Base-by-base conservation (phyloP, 1,139 yeast genomes). In the Zygotorulaspora mrakii region DNA sequence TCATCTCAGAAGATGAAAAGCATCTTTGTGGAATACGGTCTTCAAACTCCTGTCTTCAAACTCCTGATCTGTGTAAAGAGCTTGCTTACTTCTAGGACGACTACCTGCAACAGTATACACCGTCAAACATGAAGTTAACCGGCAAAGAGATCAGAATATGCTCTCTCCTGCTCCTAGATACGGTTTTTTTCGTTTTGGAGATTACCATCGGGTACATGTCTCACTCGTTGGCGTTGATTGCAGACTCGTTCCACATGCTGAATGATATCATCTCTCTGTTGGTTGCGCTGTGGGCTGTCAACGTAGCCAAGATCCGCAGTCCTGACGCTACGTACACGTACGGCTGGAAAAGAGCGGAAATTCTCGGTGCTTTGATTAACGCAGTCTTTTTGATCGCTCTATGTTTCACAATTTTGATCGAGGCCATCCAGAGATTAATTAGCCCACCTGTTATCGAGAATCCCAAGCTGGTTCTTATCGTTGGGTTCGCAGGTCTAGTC, bases 331-430 rank as follows among this genome's bases (percentile, higher is more conserved):
- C 78, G 47, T 89, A 85, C 65, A 89, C 96, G 3, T 89, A 89
- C 57, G 97, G 96, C 9, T 86, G 96, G 95, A 94, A 86, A 66
- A 74, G 96, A 57, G 97, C 96, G 5, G 97, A 86, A 66, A 89
- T 88, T 49, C 73, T 87, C 53, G 96, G 96, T 46, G 98, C 98
- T 3, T 71, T 91, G 46, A 76, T 91, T 52, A 91, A 91, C 59
- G 96, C 96, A 2, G 96, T 91, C 10, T 91, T 91, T 55, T 67
- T 91, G 49, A 70, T 91, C 49, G 98, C 97, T 0, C 73, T 91
- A 50, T 91, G 98, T 62, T 82, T 91, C 62, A 82, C 96, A 28
- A 91, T 91, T 57, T 77, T 87, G 54, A 77, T 91, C 49, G 98
- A 91, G 65, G 96, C 98, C 10, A 68, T 91, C 46, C 96, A 89